Evolutionary conservation across 768 basidiomycete species (phyloP).

Genomic region (Leccinellum albellum): DNA sequence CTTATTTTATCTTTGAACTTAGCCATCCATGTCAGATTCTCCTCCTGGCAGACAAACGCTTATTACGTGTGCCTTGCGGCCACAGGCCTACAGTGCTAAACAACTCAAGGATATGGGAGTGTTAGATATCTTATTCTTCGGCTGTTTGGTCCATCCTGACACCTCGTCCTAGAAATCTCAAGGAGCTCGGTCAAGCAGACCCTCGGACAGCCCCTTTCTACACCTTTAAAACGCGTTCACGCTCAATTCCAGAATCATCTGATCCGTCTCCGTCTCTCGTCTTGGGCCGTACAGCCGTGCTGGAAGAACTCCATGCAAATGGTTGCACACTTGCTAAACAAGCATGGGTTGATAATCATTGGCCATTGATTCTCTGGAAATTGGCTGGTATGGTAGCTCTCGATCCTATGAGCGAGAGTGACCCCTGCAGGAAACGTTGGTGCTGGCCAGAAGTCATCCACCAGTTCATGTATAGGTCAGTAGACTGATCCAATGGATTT

Average conservation of each 20-base stretch:
- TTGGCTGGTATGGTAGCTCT: conserved; percentile 78
- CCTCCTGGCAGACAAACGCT: conserved; percentile 42
- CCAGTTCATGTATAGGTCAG: conserved; percentile 84
- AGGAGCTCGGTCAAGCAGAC: conserved; percentile 52
- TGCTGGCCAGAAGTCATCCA: conserved; percentile 76
- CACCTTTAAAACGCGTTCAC: conserved; percentile 45
- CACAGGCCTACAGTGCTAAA: conserved; percentile 42
- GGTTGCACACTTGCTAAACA: conserved; percentile 70
- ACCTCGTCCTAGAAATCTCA: conserved; percentile 40
- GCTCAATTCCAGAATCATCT: conserved; percentile 24
- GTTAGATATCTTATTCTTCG: conserved; percentile 33
- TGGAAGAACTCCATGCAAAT: conserved; percentile 47
- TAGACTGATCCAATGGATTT: not conserved
- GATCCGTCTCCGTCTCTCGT: conserved; percentile 17
- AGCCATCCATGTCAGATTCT: conserved; percentile 23
- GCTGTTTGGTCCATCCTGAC: conserved; percentile 1
- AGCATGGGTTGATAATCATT: conserved; percentile 91
- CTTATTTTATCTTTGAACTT: not conserved
- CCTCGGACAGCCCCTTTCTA: conserved; percentile 57
- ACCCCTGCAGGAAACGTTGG: conserved; percentile 59
- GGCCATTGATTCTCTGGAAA: conserved; percentile 91
- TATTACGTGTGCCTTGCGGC: conserved; percentile 45
- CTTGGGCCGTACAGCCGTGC: conserved; percentile 52
- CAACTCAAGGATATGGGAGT: conserved; percentile 50
- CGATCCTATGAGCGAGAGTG: conserved; percentile 56